phyloP scores from a whole-genome alignment of 2,329 filamentous ascomycete species.

The Corniculantispora saksenae region DNA sequence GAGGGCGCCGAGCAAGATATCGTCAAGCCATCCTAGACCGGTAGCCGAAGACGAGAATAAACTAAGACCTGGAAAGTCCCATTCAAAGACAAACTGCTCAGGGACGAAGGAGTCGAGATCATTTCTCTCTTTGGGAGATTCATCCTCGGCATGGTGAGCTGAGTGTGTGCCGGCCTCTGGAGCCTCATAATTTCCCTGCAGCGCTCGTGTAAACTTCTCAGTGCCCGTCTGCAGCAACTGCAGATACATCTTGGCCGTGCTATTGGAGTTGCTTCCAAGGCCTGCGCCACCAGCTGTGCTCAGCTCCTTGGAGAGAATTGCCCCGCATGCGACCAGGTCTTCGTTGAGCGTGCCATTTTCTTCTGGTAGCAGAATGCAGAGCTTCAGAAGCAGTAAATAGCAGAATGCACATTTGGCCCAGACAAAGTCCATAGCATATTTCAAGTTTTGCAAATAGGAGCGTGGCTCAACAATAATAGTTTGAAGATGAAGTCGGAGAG shows the following conservation, averaged over 20 bases:
- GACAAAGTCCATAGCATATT: conserved; percentile 58
- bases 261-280: conserved; percentile 30
- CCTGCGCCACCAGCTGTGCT: conserved; percentile 23
- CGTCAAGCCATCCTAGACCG: conserved; percentile 29
- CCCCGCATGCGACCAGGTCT: conserved; percentile 24
- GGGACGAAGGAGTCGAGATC: conserved; percentile 56
- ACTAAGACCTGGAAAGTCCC: conserved; percentile 56
- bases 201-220: conserved; percentile 25
- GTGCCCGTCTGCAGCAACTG: conserved; percentile 28
- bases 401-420: conserved; percentile 61
- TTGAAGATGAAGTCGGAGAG: conserved; percentile 51
- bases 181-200: not conserved
- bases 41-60: conserved; percentile 37
- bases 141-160: not conserved
- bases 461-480: conserved; percentile 47
- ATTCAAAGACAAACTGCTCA: conserved; percentile 58
- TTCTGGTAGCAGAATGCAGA: conserved; percentile 48
- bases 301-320: conserved; percentile 29
- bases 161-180: not conserved
- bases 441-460: conserved; percentile 51
- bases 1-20: conserved; percentile 27
- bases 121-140: conserved; percentile 28
- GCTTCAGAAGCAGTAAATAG: conserved; percentile 54
- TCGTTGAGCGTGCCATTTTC: conserved; percentile 18
- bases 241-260: conserved; percentile 34